phyloP scores from a whole-genome alignment of 352 stramenopile genomes.

The Globisporangium lucens region DNA sequence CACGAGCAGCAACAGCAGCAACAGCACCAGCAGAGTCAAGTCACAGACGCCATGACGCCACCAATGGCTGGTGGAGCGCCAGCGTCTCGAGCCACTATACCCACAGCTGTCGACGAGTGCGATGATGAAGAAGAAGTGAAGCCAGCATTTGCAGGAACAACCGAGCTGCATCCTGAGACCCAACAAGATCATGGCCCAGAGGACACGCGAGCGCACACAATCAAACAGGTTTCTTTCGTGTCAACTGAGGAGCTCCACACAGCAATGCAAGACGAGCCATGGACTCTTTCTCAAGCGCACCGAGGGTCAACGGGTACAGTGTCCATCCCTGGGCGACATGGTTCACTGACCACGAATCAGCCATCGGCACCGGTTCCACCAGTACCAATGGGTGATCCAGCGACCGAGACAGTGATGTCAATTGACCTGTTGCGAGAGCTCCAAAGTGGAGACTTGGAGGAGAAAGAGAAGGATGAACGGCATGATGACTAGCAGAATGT shows the following conservation, averaged over 20 bases:
- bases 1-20: constrained; percentile 18
- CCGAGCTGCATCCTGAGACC: not conserved
- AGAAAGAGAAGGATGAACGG: not conserved
- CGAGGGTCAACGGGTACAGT: not conserved
- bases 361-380: not conserved
- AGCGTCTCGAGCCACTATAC: not conserved
- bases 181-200: not conserved
- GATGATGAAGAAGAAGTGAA: constrained; percentile 10
- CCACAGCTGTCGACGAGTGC: not conserved
- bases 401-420: not conserved
- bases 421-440: not conserved
- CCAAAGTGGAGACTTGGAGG: constrained; percentile 2
- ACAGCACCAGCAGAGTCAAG: not conserved
- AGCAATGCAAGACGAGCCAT: not conserved
- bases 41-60: not conserved
- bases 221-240: not conserved
- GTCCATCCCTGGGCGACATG: not conserved
- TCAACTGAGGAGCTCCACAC: not conserved
- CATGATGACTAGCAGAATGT: not conserved
- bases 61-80: not conserved
- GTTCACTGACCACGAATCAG: not conserved
- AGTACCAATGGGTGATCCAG: not conserved
- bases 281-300: not conserved
- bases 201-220: constrained; percentile 1
- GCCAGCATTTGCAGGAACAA: not conserved